These are phyloP conservation scores for Teunomyces tritomae DNA, from an alignment of 805 yeast genomes.

Conservation along the genomic window DNA sequence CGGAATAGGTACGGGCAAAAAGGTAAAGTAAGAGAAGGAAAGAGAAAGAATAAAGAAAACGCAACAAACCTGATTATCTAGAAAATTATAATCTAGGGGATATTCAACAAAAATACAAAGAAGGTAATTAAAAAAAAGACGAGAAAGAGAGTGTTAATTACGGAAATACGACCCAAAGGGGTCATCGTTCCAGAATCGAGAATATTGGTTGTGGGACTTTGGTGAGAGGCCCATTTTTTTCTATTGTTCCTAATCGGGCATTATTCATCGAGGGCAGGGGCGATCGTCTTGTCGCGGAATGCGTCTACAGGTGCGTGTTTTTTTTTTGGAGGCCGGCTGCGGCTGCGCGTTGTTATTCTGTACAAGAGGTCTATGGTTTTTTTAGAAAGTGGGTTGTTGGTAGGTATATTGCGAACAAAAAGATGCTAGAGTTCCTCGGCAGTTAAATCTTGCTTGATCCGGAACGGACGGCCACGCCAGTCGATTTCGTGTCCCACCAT, in stretches of 20 bases:
- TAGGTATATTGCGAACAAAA: background rate
- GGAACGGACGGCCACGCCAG: constrained; percentile 77
- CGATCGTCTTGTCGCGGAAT: constrained; percentile 1
- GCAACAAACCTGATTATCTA: background rate
- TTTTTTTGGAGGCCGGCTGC: background rate
- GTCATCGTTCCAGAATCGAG: constrained; percentile 1
- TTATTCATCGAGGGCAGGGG: background rate
- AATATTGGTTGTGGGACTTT: background rate
- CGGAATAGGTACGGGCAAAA: background rate
- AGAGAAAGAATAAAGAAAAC: background rate
- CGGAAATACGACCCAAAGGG: background rate
- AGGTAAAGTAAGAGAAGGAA: background rate
- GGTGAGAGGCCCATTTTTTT: background rate
- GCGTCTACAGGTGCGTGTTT: constrained; percentile 1
- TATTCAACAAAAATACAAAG: background rate
- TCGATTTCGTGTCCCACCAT: constrained; percentile 74
- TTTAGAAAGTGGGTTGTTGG: no score
- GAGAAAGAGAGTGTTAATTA: background rate
- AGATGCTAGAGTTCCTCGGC: constrained; percentile 56
- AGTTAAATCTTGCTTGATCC: constrained; percentile 67
- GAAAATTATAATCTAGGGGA: background rate
- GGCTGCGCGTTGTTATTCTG: background rate
- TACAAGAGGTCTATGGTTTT: no score
- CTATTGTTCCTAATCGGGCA: constrained; percentile 2
- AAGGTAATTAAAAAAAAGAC: background rate